Conservation (phyloP, 192 early-diverging fungal genomes). For the Coemansia sp. region DNA sequence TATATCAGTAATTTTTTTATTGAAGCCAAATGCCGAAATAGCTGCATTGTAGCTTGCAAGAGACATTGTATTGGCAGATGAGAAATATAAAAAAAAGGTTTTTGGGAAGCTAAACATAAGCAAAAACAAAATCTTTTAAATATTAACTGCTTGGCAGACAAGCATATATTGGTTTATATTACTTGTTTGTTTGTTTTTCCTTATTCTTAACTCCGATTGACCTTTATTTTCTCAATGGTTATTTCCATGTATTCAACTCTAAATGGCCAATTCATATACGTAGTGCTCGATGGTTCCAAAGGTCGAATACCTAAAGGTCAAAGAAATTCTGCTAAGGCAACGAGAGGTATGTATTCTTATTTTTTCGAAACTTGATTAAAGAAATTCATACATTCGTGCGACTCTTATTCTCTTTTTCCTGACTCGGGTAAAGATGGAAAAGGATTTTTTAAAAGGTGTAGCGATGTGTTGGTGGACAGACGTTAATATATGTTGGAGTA, state of each 20-base stretch:
- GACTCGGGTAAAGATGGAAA: constrained; percentile 1
- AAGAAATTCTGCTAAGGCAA: constrained; percentile 71
- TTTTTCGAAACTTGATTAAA: neutral
- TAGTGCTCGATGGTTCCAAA: constrained; percentile 90
- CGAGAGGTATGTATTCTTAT: constrained; percentile 50
- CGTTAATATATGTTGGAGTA: constrained; percentile 3
- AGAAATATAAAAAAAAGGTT: no score
- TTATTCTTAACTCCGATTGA: neutral
- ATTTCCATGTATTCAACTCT: constrained; percentile 3
- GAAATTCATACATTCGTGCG: neutral
- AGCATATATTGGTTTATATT: no score
- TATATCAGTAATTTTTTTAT: neutral
- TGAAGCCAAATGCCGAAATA: no score
- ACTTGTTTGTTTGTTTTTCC: no score
- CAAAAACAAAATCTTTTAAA: no score
- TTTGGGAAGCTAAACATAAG: no score
- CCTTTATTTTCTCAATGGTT: neutral
- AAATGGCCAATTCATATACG: neutral
- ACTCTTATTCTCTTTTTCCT: neutral
- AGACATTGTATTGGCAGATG: no score
- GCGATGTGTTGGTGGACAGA: neutral
- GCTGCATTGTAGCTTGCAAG: no score
- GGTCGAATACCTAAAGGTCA: constrained; percentile 77
- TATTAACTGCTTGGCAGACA: neutral
- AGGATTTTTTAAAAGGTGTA: neutral